Evolutionary conservation across 768 basidiomycete species (phyloP).

Genomic region (Lactifluus rugatus): DNA sequence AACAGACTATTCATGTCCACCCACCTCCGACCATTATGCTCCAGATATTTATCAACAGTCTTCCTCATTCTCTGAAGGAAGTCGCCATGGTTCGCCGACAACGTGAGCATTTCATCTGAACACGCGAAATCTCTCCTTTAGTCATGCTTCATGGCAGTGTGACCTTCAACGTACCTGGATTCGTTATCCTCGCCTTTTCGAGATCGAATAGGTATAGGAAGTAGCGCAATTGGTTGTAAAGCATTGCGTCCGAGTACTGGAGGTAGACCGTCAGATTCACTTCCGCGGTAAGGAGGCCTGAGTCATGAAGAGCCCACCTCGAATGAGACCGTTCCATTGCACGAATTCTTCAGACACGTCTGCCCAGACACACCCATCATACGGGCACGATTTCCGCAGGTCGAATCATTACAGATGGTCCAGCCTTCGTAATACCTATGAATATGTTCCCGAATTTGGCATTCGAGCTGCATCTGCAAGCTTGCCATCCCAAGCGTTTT

Average conservation of each 20-base stretch:
- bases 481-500: conserved; percentile 44
- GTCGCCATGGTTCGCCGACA: conserved; percentile 39
- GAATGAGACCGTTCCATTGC: conserved; percentile 59
- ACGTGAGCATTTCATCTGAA: conserved; percentile 46
- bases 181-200: conserved; percentile 48
- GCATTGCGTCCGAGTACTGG: conserved; percentile 73
- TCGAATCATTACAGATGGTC: conserved; percentile 79
- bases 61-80: conserved; percentile 44
- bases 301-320: conserved; percentile 44
- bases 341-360: conserved; percentile 62
- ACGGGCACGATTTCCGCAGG: conserved; percentile 77
- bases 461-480: conserved; percentile 76
- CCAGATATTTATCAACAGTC: conserved; percentile 71
- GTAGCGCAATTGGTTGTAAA: conserved; percentile 89
- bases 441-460: conserved; percentile 72
- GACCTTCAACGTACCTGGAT: conserved; percentile 37
- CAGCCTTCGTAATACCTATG: conserved; percentile 81
- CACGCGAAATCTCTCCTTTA: neutral
- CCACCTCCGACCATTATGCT: conserved; percentile 83
- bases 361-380: conserved; percentile 91
- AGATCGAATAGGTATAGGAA: conserved; percentile 70
- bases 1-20: conserved; percentile 76
- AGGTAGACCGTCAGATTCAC: neutral
- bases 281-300: neutral
- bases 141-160: conserved; percentile 7